Base-by-base conservation (phyloP, 495 filamentous ascomycete species). In the Xylaria sp. region DNA sequence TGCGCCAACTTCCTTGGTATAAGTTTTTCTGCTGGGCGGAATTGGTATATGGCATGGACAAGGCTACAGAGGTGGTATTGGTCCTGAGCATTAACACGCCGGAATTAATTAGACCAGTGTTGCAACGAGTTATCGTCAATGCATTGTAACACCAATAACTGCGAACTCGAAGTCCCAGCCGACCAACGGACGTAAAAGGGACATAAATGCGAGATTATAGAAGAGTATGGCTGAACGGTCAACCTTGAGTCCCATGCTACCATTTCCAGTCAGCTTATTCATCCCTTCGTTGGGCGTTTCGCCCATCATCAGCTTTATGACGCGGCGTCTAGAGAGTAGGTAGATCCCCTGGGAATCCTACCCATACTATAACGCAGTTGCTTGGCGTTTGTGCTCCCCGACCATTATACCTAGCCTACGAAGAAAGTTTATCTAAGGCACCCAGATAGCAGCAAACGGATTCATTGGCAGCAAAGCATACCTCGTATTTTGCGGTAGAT, bases 231-330 rank as follows among this genome's bases (percentile, higher is more conserved):
- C 7, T 31, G 9, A 31, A 31, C 61, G 7, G 33, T 59, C 19
- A n/a, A 59, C 19, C 40, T 31, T 8, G 8, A 31, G 41, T 14
- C 41, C 40, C 15, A n/a, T 31, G 21, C 29, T 24, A 12, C 37
- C 59, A 26, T 44, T 64, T 52, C 37, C 62, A 44, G 62, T 66
- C 14, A 66, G 37, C 37, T 26, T 48, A 40, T 64, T 48, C 24
- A 64, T 46, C 41, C 6, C 0, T 64, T n/a, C 2, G 61, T 46
- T 33, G 41, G 21, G 29, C 59, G 29, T 29, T 44, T 17, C 5
- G 59, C 40, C 24, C 40, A 62, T 21, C 40, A 48, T 48, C 12
- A 26, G 8, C 41, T 64, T 33, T n/a, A 48, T 46, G 61, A 31
- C 21, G 41, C 33, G 37, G n/a, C 37, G 57, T 59, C 31, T 21